Base-by-base conservation (phyloP, 768 basidiomycete genomes). In the Hemileccinum impolitum region DNA sequence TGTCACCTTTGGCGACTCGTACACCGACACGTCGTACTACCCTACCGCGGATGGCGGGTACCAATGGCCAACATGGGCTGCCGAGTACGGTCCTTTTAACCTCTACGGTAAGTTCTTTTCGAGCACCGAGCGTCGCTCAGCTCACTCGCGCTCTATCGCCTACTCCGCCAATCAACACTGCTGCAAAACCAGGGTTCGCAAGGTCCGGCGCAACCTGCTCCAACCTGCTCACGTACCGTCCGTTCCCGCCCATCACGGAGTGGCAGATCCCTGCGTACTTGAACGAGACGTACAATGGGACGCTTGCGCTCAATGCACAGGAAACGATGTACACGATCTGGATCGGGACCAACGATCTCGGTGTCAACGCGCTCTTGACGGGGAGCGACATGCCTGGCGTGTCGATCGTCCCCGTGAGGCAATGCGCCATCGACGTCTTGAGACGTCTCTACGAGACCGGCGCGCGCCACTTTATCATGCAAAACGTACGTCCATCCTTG, bases 271-370 rank as follows among this genome's bases (percentile, higher is more conserved):
- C 83, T 0, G 45, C 69, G 0, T 84, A 77, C 63, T 70, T 83
- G 42, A 57, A 68, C 7, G 72, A 76, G 42, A 66, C 57, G 15
- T 54, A 61, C 11, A 75, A 78, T 51, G 72, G 73, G 6, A 68
- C 75, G 1, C 58, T 80, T 18, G 57, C 52, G 15, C 47, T 58
- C 42, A 11, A 55, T 13, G 60, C 76, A 0, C 61, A 70, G 3
- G 71, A 80, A 39, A 85, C 84, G 1, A 52, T 85, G 3, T 85
- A 81, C 60, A 79, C 80, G 1, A 68, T 85, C 7, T 87, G 84
- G 84, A 81, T 85, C 50, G 83, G 84, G 13, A 82, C 81, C 3
- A 81, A 80, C 52, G 85, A 86, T 58, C 72, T 86, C 4, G 84
- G 84, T 2, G 72, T 60, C 11, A 71, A 70, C 40, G 74, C 77